phyloP scores from a whole-genome alignment of 441 rosid genomes.

The Corymbia calophylla region DNA sequence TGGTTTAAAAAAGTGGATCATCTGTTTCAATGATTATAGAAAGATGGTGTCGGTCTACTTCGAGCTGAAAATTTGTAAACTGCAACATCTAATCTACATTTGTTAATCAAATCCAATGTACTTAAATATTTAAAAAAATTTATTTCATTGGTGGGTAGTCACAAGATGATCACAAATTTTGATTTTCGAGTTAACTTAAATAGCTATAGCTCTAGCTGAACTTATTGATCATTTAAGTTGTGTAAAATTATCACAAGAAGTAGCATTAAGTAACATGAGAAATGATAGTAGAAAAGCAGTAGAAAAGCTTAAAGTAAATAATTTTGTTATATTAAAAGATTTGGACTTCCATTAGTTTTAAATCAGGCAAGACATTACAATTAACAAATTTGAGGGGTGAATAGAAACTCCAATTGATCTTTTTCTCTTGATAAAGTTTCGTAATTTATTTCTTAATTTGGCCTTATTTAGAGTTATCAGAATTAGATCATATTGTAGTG shows the following conservation, averaged over 20 bases:
- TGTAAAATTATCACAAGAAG: not conserved
- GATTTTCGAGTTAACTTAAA: not conserved
- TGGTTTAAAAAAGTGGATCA: not conserved
- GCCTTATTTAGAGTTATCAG: not conserved
- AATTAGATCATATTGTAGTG: not conserved
- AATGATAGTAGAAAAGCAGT: not conserved
- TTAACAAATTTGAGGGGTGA: not conserved
- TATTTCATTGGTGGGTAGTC: not conserved
- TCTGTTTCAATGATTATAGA: not conserved
- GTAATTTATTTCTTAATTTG: not conserved
- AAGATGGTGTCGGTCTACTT: not conserved
- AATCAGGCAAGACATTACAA: not conserved
- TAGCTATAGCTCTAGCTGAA: not conserved
- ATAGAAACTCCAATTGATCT: not conserved
- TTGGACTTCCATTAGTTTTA: not conserved
- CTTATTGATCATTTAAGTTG: not conserved
- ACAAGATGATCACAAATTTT: not conserved
- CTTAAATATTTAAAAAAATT: not conserved
- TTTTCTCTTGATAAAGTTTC: not conserved
- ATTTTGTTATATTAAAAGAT: not conserved
- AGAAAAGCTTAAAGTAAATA: not conserved
- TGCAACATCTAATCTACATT: not conserved
- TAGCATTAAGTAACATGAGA: not conserved
- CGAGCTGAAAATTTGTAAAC: not conserved
- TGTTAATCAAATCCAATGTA: not conserved